Base-by-base conservation (phyloP, 306 rosid genomes). In the Malus asiatica region DNA sequence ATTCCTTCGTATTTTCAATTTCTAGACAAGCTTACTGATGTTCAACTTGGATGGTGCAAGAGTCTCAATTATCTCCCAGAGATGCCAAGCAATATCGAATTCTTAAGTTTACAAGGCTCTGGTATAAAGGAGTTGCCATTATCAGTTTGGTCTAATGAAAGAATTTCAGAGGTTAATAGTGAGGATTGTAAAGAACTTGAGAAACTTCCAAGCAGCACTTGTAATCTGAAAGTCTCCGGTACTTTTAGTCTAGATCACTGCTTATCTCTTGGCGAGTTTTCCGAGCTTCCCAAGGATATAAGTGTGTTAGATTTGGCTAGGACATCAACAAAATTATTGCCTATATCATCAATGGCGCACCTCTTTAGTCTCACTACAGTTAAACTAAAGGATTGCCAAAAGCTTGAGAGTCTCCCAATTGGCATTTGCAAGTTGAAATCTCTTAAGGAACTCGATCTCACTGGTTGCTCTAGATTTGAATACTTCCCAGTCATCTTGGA, bases 121-220 rank as follows among this genome's bases (percentile, higher is more conserved):
- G 6, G 35, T 32, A 32, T 32, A 32, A 32, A 32, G 35, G 35
- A 32, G 35, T 32, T 32, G 10, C 67, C 82, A 6, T 46, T 69
- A 57, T 79, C 74, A 44, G 55, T 79, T 42, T 18, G 42, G 42
- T 40, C 32, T 16, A 3, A 45, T 8, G 29, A 33, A 4, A 18
- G 25, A 11, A 71, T 71, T 2, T 55, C 23, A 2, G 0, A 1
- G 3, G 8, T 51, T 9, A 16, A 52, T 52, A 45, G 52, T 14
- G 1, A 0, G 0, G 1, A 6, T 1, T 78, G 77, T 22, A 0
- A 0, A 40, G 0, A 16, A 2, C 53, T 78, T 33, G 13, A 51
- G 64, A 78, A 25, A 3, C 66, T 78, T 57, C 77, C 72, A 44
- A 35, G 16, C 12, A 78, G 59, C 59, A 52, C 6, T 14, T 48